A percentile compares a stretch with the other conserved stretches of the same genome.
Evolutionary conservation across 257 asterid species (phyloP).

Genomic region (Gentiana macrophylla): DNA sequence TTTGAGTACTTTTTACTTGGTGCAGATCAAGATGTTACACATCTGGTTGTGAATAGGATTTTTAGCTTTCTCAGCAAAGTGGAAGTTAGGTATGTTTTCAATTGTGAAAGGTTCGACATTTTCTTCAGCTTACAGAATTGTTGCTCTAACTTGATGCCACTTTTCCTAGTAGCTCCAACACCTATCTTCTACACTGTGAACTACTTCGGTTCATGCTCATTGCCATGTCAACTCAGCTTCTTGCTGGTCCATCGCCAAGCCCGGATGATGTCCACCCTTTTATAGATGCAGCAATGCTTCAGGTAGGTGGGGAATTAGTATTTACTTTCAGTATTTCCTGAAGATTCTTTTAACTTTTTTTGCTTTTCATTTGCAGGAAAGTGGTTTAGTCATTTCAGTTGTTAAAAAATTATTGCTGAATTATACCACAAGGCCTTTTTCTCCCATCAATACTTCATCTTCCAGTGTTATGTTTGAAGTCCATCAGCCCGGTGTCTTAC

Average conservation of each 20-base stretch:
- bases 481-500: slow-evolving; percentile 70
- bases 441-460: slow-evolving; percentile 38
- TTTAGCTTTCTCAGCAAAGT: slow-evolving; percentile 70
- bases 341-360: not conserved
- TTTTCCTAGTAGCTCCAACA: slow-evolving; percentile 41
- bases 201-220: slow-evolving; percentile 74
- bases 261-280: slow-evolving; percentile 81
- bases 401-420: slow-evolving; percentile 58
- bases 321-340: not conserved
- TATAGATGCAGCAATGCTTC: slow-evolving; percentile 76
- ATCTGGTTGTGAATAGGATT: slow-evolving; percentile 54
- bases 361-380: slow-evolving; percentile 46
- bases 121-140: not conserved
- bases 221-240: slow-evolving; percentile 88
- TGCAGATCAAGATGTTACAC: slow-evolving; percentile 57
- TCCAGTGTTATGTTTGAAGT: slow-evolving; percentile 52
- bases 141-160: slow-evolving; percentile 17
- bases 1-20: slow-evolving; percentile 6
- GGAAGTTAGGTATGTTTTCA: slow-evolving; percentile 66
- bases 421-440: slow-evolving; percentile 56
- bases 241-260: slow-evolving; percentile 87
- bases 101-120: slow-evolving; percentile 7
- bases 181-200: slow-evolving; percentile 74
- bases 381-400: slow-evolving; percentile 50
- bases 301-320: slow-evolving; percentile 33